A percentile compares a stretch with the other conserved stretches of the same genome.
Conservation (phyloP, 1,139 yeast genomes). For the Sporopachydermia cereana region DNA sequence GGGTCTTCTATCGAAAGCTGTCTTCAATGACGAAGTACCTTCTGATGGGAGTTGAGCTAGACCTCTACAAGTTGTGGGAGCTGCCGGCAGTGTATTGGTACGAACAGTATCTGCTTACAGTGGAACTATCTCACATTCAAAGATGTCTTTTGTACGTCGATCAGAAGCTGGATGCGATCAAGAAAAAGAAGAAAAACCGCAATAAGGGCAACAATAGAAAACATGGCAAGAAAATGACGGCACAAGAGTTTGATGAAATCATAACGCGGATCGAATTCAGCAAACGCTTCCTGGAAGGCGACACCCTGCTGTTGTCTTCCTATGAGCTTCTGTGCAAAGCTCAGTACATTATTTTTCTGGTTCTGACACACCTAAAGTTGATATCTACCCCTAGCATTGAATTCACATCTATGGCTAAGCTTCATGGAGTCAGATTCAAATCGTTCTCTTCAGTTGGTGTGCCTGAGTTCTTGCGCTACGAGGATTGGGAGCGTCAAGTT, state of each 20-base stretch:
- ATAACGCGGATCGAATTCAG: constrained; percentile 18
- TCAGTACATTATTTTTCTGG: constrained; percentile 28
- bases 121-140: constrained; percentile 36
- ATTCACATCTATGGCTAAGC: constrained; percentile 34
- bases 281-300: neutral
- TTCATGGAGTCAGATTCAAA: constrained; percentile 65
- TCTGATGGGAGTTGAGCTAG: constrained; percentile 66
- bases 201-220: constrained; percentile 25
- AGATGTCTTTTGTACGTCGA: constrained; percentile 37
- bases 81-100: constrained; percentile 59
- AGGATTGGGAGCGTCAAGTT: constrained; percentile 12
- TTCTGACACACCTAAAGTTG: constrained; percentile 28
- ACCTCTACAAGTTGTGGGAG: constrained; percentile 66
- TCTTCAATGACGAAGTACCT: constrained; percentile 61
- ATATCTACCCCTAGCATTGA: constrained; percentile 28
- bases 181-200: constrained; percentile 37
- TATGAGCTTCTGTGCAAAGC: constrained; percentile 24
- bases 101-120: constrained; percentile 39
- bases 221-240: constrained; percentile 20
- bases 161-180: constrained; percentile 29
- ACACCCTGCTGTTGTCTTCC: neutral
- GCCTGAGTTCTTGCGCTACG: constrained; percentile 49
- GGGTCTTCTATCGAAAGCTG: constrained; percentile 54
- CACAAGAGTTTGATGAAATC: constrained; percentile 15
- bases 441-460: constrained; percentile 77